Conservation (phyloP, 768 basidiomycete genomes). For the Suillus luteus region DNA sequence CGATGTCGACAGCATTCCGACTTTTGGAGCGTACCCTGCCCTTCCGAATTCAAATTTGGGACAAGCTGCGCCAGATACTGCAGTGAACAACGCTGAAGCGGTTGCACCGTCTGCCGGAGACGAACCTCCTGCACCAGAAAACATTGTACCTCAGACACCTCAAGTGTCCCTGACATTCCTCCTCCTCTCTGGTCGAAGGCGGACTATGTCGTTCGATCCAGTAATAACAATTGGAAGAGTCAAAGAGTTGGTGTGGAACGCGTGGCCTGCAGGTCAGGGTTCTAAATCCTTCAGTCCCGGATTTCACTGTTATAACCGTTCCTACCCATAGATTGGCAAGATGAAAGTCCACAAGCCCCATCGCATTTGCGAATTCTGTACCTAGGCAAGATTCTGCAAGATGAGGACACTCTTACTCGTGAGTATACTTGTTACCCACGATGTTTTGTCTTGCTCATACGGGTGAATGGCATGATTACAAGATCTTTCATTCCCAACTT, state of each 20-base stretch:
- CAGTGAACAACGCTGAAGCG: slow-evolving; percentile 13
- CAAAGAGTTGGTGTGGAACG: slow-evolving; percentile 83
- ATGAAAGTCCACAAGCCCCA: slow-evolving; percentile 76
- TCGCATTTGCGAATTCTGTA: slow-evolving; percentile 76
- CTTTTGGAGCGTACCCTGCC: slow-evolving; percentile 24
- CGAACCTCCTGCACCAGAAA: slow-evolving; percentile 10
- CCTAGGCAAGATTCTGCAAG: slow-evolving; percentile 79
- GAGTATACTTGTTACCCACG: slow-evolving; percentile 27
- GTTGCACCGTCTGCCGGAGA: slow-evolving; percentile 13
- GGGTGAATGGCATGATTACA: background rate
- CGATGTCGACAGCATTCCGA: slow-evolving; percentile 35
- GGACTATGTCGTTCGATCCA: slow-evolving; percentile 75
- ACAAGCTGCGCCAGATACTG: background rate
- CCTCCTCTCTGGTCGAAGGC: slow-evolving; percentile 65
- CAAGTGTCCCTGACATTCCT: slow-evolving; percentile 72
- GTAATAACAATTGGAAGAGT: slow-evolving; percentile 74
- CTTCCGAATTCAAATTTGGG: slow-evolving; percentile 14
- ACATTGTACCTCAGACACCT: slow-evolving; percentile 54
- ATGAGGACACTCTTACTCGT: slow-evolving; percentile 77
- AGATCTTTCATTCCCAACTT: slow-evolving; percentile 36
- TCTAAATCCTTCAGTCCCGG: background rate
- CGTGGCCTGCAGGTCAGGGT: slow-evolving; percentile 69
- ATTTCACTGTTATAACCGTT: background rate
- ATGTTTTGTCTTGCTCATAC: background rate
- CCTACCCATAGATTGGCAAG: slow-evolving; percentile 63